Base-by-base conservation (phyloP, 176 grass and related monocot species). In the Carex cristatella region DNA sequence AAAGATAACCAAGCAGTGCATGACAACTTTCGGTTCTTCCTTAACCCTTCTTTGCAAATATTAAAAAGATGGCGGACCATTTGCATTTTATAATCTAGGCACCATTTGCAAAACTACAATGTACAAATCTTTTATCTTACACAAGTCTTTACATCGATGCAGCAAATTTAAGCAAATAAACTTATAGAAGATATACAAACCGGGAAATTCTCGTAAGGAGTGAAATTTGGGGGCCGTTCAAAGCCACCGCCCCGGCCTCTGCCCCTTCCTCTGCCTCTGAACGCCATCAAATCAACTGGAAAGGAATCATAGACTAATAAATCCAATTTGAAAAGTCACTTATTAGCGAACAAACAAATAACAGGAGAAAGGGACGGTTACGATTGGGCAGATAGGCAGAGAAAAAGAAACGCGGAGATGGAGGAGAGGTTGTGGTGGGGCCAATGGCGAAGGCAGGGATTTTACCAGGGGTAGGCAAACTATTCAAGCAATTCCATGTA, bases 181-280 rank as follows among this genome's bases (percentile, higher is more conserved):
- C 18, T 12, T 46, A 65, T 31, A 68, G 28, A 15, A 30, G n/a
- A 51, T 55, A 31, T 30, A 35, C 80, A 55, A 71, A 90, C 88
- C 63, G 88, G 88, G 57, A 80, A 90, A 60, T 87, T 77, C 4
- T 85, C 85, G 23, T 77, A 90, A 73, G 89, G 85, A 79, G 69
- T 49, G 80, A 84, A 76, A 27, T 87, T 87, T 10, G 28, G 51
- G n/a, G 83, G 68, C 84, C 85, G 81, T 0, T 90, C 85, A 27
- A 10, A 59, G 59, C 84, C 88, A 18, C 66, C 49, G 10, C 82
- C 37, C 1, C 81, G 63, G 62, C 88, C 85, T 42, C 89, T 72
- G 7, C 88, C 85, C 27, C 85, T 66, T 14, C 87, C 87, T 10
- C 84, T 70, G 19, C 89, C 85, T 90, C 88, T 90, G 53, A 84